Base-by-base conservation (phyloP, 371 early-diverging fungal species). In the Apophysomyces sp. region DNA sequence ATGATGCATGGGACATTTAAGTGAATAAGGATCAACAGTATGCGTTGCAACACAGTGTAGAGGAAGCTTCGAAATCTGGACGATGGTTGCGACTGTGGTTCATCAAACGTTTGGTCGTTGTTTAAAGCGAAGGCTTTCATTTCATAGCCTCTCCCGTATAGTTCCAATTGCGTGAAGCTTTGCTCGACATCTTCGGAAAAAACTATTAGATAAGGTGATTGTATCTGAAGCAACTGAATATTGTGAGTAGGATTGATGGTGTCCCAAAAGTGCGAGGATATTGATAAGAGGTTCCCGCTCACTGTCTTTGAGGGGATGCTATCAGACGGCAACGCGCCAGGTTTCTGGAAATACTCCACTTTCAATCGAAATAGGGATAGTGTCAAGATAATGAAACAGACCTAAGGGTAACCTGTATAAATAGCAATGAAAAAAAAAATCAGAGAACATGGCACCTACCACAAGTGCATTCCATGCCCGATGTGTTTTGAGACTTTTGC, bases 401-500 rank as follows among this genome's bases (percentile, higher is more conserved):
- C 32, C 74, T 74, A 61, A 15, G 9, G 31, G 40, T 40, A 13
- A 30, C 4, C 5, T 39, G 44, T 36, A 36, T 32, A 8, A 26
- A 31, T n/a, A 12, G n/a, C 21, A 37, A 31, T 40, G 28, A 56
- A 31, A 49, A 18, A 1, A 7, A 29, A 15, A 32, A 62, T 26
- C 21, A 24, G 12, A 29, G 16, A 37, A 49, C 55, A 40, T 57
- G 27, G 18, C 21, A 34, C 11, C 60, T 74, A 74, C 74, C 68
- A 74, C 62, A 36, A 74, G 58, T 6, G 74, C 65, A 26, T 65
- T 71, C 9, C 57, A 55, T 2, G 71, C 68, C 32, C 74, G 49
- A 31, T 74, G 74, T 3, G 68, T 74, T 32, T 74, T 74, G 18
- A 71, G 68, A 12, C 68, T 66, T 51, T 74, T 71, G 44, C 71